Evolutionary conservation across 495 filamentous ascomycete genomes (phyloP).

Genomic region (Trichoderma gamsii): DNA sequence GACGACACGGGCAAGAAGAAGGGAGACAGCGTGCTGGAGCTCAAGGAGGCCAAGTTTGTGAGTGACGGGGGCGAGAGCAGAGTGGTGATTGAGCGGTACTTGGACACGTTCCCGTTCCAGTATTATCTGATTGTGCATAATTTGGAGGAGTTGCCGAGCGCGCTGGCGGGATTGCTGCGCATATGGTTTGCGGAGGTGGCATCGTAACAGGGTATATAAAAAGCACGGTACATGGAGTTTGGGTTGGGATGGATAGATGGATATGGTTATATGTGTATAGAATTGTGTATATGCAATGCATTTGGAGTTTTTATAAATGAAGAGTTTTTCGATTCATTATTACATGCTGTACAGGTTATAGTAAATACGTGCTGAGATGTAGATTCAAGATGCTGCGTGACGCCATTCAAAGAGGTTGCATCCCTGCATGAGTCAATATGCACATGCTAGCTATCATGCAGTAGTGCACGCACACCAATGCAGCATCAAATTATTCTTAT

Average conservation of each 20-base stretch:
- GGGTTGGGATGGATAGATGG: not conserved
- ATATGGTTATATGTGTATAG: not conserved
- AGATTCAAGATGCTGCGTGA: too few relatives aligned
- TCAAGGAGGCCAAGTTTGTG: constrained; percentile 74
- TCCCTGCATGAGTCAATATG: too few relatives aligned
- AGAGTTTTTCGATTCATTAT: not conserved
- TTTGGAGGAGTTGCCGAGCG: constrained; percentile 81
- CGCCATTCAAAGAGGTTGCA: too few relatives aligned
- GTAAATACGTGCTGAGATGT: too few relatives aligned
- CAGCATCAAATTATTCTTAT: too few relatives aligned
- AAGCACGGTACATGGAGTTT: not conserved
- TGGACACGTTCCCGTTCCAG: constrained; percentile 91
- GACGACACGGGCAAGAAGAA: constrained; percentile 56
- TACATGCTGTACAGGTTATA: too few relatives aligned
- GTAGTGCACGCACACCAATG: too few relatives aligned
- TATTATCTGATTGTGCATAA: constrained; percentile 94
- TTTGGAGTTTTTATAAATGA: not conserved
- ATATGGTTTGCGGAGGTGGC: constrained; percentile 92
- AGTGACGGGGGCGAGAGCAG: constrained; percentile 36
- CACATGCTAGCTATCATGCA: too few relatives aligned
- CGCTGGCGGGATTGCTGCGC: constrained; percentile 80
- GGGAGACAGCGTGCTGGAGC: constrained; percentile 61
- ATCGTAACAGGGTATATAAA: not conserved
- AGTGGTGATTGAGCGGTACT: constrained; percentile 76
- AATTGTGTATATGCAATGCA: not conserved